Base-by-base conservation (phyloP, 306 rosid genomes). In the Prunus persica region DNA sequence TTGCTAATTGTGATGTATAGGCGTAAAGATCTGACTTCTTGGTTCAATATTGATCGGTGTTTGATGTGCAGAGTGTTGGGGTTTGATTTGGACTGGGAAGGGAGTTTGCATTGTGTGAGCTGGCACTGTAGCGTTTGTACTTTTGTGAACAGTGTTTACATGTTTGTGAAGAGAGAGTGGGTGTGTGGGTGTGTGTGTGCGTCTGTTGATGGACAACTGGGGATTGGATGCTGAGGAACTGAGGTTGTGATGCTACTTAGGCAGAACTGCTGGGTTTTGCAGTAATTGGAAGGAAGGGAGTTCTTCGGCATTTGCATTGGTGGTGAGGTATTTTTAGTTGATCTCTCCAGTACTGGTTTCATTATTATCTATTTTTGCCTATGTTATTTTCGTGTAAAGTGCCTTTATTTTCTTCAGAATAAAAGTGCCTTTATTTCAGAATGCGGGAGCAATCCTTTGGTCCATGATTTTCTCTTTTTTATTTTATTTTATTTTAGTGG, bases 301-400 rank as follows among this genome's bases (percentile, higher is more conserved):
- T 78, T 81, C 87, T 86, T 87, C 76, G 84, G 82, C 90, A 85
- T 89, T 85, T 86, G 91, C 91, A 78, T 76, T 16, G 16, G 60
- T 19, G 61, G 77, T 18, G 67, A 74, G 83, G 85, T 86, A 64
- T 25, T 24, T 80, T 52, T 79, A 52, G 32, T 63, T 75, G 51
- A 66, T 75, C 62, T 64, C n/a, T 14, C 47, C 4, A 73, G 57
- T 47, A 50, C n/a, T 69, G 72, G 46, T 72, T 32, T 22, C 43
- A 2, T 34, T 34, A 41, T 34, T 28, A 24, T 25, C 24, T 8
- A 20, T 14, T 55, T 72, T 69, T 47, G 41, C 1, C 49, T 6
- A n/a, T n/a, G 14, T 56, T 12, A 2, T 12, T 43, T 6, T 71
- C 3, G 32, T 14, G 5, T n/a, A 19, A 8, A 11, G 9, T 71